phyloP scores from a whole-genome alignment of 768 basidiomycete genomes.

The Pisolithus marmoratus region DNA sequence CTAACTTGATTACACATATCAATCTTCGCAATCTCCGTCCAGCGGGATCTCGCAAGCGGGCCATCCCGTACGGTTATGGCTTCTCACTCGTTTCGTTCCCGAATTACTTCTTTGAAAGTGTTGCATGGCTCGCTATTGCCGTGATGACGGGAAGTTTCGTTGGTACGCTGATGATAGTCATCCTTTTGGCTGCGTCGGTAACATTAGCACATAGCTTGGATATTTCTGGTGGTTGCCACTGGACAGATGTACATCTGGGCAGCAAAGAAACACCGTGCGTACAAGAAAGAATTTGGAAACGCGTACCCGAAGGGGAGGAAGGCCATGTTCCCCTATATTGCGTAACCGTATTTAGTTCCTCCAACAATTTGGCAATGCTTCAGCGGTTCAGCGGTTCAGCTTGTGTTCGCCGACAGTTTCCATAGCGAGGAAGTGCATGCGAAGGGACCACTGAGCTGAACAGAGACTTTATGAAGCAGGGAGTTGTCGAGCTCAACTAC shows the following conservation, averaged over 20 bases:
- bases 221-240: constrained; percentile 59
- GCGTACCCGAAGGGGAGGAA: constrained; percentile 72
- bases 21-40: constrained; percentile 83
- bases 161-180: constrained; percentile 40
- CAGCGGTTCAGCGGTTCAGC: no score
- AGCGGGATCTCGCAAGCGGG: constrained; percentile 66
- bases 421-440: no score
- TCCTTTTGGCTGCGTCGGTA: background rate
- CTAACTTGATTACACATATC: constrained; percentile 80
- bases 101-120: constrained; percentile 89
- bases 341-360: constrained; percentile 3
- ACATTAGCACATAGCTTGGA: constrained; percentile 37
- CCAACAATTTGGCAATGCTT: background rate
- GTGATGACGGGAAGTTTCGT: constrained; percentile 74
- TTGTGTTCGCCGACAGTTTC: no score
- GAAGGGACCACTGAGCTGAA: no score
- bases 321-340: constrained; percentile 68
- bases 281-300: constrained; percentile 91
- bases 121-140: constrained; percentile 68
- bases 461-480: no score
- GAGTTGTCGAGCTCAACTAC: no score
- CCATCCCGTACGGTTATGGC: constrained; percentile 90
- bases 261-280: constrained; percentile 79
- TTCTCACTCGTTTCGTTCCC: constrained; percentile 85
- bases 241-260: constrained; percentile 85